Evolutionary conservation across 192 early-diverging fungal species (phyloP).

Genomic region (Dissophora globulifera): DNA sequence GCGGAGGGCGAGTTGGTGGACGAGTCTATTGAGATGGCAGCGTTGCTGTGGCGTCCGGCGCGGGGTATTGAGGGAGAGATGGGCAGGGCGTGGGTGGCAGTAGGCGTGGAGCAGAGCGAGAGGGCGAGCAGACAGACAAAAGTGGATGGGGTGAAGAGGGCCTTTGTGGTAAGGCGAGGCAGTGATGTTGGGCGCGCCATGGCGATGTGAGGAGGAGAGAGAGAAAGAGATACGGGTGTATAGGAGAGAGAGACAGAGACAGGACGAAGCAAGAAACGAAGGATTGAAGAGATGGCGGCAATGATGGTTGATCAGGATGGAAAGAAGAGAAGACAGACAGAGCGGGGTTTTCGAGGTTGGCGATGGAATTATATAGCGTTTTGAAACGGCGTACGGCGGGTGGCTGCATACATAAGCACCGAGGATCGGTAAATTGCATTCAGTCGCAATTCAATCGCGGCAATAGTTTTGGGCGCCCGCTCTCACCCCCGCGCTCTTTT

Average conservation of each 20-base stretch:
- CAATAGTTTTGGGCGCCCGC: too few species aligned
- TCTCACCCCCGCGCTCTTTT: too few species aligned
- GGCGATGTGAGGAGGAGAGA: not conserved
- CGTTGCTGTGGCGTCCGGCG: not conserved
- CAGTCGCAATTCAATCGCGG: slow-evolving; percentile 5
- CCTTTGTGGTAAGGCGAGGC: slow-evolving; percentile 23
- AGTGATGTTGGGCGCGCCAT: slow-evolving; percentile 5
- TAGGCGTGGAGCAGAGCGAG: slow-evolving; percentile 27
- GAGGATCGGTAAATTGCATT: slow-evolving; percentile 1
- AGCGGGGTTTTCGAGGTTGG: too few species aligned
- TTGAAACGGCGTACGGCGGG: too few species aligned
- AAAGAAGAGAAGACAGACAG: too few species aligned
- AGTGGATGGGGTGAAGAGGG: slow-evolving; percentile 27
- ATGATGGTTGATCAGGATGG: too few species aligned
- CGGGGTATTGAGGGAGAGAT: slow-evolving; percentile 2
- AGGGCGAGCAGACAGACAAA: slow-evolving; percentile 33
- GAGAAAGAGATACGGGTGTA: not conserved
- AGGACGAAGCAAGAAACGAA: not conserved
- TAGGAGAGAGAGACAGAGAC: not conserved
- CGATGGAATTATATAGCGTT: too few species aligned
- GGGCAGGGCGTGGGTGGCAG: slow-evolving; percentile 4
- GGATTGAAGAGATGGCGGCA: too few species aligned
- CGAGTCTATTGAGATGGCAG: slow-evolving; percentile 2
- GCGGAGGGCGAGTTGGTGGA: not conserved
- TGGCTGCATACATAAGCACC: too few species aligned